Percentiles rank a stretch among this genome's conserved stretches.
Evolutionary conservation across 495 filamentous ascomycete species (phyloP).

Genomic region (Penicilliopsis zonata): DNA sequence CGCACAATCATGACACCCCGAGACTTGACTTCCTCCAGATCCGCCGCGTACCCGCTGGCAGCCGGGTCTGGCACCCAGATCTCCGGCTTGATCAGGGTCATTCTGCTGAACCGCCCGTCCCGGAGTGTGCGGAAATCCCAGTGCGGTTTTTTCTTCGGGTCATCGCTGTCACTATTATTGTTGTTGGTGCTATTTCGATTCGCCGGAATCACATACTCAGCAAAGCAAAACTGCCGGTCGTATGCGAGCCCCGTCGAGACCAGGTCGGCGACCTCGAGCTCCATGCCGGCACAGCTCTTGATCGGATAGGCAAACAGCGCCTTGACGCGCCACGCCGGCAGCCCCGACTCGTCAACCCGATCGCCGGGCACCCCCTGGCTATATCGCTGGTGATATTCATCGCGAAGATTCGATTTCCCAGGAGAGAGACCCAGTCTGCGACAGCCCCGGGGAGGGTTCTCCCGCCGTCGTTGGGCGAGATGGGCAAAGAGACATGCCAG

Average conservation of each 20-base stretch:
- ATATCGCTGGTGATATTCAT: constrained; percentile 27
- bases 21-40: constrained; percentile 21
- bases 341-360: constrained; percentile 6
- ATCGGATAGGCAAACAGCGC: constrained; percentile 80
- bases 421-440: constrained; percentile 20
- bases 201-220: constrained; percentile 41
- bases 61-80: constrained; percentile 66
- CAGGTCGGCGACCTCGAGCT: constrained; percentile 54
- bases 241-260: constrained; percentile 62
- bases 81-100: constrained; percentile 65
- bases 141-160: constrained; percentile 33
- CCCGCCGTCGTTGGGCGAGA: not conserved
- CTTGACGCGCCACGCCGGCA: constrained; percentile 48
- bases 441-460: constrained; percentile 15
- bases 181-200: constrained; percentile 21
- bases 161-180: constrained; percentile 24
- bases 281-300: constrained; percentile 76
- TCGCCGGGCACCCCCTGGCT: constrained; percentile 10
- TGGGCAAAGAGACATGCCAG: constrained; percentile 2
- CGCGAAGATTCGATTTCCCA: constrained; percentile 19
- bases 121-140: constrained; percentile 69
- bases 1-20: constrained; percentile 26
- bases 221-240: constrained; percentile 79
- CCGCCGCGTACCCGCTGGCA: constrained; percentile 27
- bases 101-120: constrained; percentile 56